Evolutionary conservation across 306 rosid species (phyloP).

Genomic region (Bauhinia variegata): DNA sequence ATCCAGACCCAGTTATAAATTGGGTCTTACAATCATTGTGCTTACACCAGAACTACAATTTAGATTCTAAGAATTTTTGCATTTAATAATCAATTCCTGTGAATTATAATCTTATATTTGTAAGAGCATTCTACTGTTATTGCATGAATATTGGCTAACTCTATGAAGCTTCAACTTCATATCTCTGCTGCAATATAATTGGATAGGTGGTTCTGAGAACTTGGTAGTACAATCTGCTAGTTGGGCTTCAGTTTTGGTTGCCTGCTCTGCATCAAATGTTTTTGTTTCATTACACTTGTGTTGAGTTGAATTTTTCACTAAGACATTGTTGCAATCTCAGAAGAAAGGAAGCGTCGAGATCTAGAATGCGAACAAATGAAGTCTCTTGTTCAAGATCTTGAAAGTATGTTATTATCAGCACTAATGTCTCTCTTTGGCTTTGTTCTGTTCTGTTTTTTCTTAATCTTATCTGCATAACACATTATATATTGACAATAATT

Average conservation of each 20-base stretch:
- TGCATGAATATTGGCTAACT: background rate
- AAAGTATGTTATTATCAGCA: constrained; percentile 60
- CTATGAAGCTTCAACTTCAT: background rate
- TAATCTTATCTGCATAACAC: constrained; percentile 6
- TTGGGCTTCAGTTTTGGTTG: constrained; percentile 16
- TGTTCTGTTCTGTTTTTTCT: constrained; percentile 26
- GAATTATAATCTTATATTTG: background rate
- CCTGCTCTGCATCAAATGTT: constrained; percentile 15
- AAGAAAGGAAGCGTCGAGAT: constrained; percentile 64
- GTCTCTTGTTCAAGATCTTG: constrained; percentile 80
- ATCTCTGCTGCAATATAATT: constrained; percentile 9
- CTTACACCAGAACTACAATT: background rate
- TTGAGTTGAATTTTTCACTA: constrained; percentile 30
- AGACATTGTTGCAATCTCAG: constrained; percentile 49
- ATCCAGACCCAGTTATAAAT: background rate
- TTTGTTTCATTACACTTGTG: constrained; percentile 9
- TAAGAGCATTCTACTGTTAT: background rate
- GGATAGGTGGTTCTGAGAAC: constrained; percentile 5
- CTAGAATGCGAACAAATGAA: constrained; percentile 68
- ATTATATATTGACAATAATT: constrained; percentile 5
- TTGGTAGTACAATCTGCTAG: background rate
- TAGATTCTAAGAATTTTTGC: background rate
- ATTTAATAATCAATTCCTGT: background rate
- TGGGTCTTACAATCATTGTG: background rate
- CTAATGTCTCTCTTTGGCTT: constrained; percentile 2